A percentile compares a stretch with the other conserved stretches of the same genome.
Evolutionary conservation across 2,329 filamentous ascomycete genomes (phyloP).

Genomic region (Nemania serpens): DNA sequence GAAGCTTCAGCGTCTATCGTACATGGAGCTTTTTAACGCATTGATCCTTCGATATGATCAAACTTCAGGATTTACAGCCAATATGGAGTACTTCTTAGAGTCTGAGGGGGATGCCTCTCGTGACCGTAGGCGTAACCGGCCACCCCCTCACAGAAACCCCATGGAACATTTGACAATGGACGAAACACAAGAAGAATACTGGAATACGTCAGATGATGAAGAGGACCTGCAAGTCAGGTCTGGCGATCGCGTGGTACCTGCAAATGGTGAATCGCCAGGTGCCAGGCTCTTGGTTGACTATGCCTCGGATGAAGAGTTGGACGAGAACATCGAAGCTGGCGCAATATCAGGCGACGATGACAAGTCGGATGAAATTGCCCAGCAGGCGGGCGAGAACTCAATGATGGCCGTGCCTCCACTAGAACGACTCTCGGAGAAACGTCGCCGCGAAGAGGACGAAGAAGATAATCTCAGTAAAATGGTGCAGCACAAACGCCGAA

Average conservation of each 20-base stretch:
- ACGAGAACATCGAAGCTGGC: constrained; percentile 63
- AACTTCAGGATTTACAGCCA: constrained; percentile 68
- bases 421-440: constrained; percentile 85
- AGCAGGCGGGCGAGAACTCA: constrained; percentile 43
- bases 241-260: constrained; percentile 43
- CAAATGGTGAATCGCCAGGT: constrained; percentile 67
- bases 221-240: constrained; percentile 61
- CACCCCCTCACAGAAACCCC: constrained; percentile 55
- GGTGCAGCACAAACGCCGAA: constrained; percentile 66
- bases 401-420: constrained; percentile 62
- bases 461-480: constrained; percentile 91
- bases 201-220: constrained; percentile 85
- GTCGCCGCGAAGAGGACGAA: constrained; percentile 88
- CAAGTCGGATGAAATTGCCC: constrained; percentile 38
- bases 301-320: constrained; percentile 84
- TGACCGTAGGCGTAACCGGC: constrained; percentile 47
- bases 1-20: constrained; percentile 74
- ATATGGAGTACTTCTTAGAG: constrained; percentile 74
- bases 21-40: constrained; percentile 82
- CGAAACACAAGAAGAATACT: constrained; percentile 88
- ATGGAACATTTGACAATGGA: constrained; percentile 78
- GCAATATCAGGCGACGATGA: constrained; percentile 41
- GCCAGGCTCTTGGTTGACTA: constrained; percentile 87
- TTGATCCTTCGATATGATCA: constrained; percentile 80
- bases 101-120: constrained; percentile 63